Evolutionary conservation across 2,329 filamentous ascomycete genomes (phyloP), one percentile per base, ranked within the genome.

Genomic region (Aspergillus melleus): DNA sequence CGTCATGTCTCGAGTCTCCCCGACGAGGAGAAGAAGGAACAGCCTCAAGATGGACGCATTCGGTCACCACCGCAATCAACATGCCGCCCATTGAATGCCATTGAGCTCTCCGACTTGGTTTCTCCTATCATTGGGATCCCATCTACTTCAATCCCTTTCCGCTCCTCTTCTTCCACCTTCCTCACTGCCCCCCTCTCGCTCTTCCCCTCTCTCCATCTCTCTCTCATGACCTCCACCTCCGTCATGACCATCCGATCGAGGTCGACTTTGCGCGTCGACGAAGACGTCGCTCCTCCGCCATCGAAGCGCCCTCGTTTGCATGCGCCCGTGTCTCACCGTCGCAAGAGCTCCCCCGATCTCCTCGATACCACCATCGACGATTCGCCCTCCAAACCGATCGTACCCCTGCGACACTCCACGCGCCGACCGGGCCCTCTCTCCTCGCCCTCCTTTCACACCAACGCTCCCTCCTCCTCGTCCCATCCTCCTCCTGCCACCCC

Each of bases 231-330:
- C 36, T 42, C 36, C 60, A 55, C 57, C 63, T 59, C 65, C 64
- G 61, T 68, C 32, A 76, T 76, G 74, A 69, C 71, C 56, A 64
- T 72, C 62, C 69, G 71, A 66, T 72, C 72, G 65, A 70, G 69
- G 65, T 64, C 72, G 5, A 71, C 71, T 46, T 66, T 73, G 61
- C 72, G 72, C 61, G 70, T 68, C 64, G 49, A 57, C 54, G 32
- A 20, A n/a, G 36, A n/a, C 36, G 36, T 42, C 36, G 36, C 36
- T 54, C 62, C 61, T 20, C 66, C 70, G 46, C 68, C 70, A 36
- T 58, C 68, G 52, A 72, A 73, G 59, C 68, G 68, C 49, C 64
- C 66, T 64, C 65, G 70, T 52, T 64, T 68, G 11, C 64, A 67
- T 49, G 64, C 61, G 14, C 47, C 55, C 8, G 47, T 56, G 42